A percentile compares a stretch with the other conserved stretches of the same genome.
Conservation (phyloP, 1,139 yeast genomes). For the Casaregolazyma lundiana region DNA sequence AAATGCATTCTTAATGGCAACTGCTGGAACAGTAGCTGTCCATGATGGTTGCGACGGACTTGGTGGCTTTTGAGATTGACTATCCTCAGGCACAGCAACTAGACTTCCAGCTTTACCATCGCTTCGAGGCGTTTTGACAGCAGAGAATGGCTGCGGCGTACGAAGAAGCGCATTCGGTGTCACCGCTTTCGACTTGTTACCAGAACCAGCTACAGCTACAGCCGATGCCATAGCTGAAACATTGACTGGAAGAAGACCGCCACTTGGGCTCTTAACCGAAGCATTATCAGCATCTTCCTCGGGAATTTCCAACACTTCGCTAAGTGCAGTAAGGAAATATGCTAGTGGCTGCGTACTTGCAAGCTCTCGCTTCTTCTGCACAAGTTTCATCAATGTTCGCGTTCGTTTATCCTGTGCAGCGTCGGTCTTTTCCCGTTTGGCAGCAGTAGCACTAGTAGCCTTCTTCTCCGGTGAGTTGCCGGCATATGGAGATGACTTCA, state of each 20-base stretch:
- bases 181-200: conserved; percentile 14
- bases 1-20: conserved; percentile 27
- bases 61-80: conserved; percentile 7
- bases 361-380: conserved; percentile 25
- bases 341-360: conserved; percentile 27
- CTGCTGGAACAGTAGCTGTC: conserved; percentile 28
- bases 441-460: conserved; percentile 18
- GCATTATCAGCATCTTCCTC: conserved; percentile 23
- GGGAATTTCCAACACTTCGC: conserved; percentile 28
- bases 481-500: conserved; percentile 14
- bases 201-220: conserved; percentile 9
- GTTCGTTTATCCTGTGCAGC: conserved; percentile 19
- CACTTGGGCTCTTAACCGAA: conserved; percentile 6
- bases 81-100: conserved; percentile 22
- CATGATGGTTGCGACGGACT: conserved; percentile 22
- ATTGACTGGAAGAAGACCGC: not conserved
- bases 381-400: conserved; percentile 17
- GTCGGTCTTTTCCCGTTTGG: conserved; percentile 27
- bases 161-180: conserved; percentile 27
- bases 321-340: conserved; percentile 27
- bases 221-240: conserved; percentile 1
- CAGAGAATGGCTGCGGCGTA: conserved; percentile 27
- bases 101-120: conserved; percentile 11
- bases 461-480: conserved; percentile 9
- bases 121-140: conserved; percentile 22